These are phyloP conservation scores for Westerdykella sp. DNA, from an alignment of 2,329 filamentous ascomycete species.

Conservation along the genomic window DNA sequence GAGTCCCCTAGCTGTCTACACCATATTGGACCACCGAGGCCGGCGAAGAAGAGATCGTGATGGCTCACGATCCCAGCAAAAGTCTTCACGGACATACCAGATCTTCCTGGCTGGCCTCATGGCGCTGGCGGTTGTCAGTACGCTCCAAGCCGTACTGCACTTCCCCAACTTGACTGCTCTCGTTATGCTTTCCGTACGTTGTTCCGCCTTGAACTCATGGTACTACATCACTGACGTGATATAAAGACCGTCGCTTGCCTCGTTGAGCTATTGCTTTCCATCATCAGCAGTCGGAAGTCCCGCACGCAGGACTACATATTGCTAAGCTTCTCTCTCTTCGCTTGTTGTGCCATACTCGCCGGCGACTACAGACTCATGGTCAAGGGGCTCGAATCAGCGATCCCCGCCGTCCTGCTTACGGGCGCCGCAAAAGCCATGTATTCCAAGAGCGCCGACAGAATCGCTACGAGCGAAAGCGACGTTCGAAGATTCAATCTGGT, in stretches of 20 bases:
- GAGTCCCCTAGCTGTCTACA: slow-evolving; percentile 1
- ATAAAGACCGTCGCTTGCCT: slow-evolving; percentile 14
- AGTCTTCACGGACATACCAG: slow-evolving; percentile 1
- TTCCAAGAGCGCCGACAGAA: slow-evolving; percentile 6
- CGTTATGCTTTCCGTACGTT: slow-evolving; percentile 25
- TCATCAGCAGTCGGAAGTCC: slow-evolving; percentile 4
- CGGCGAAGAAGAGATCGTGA: not conserved
- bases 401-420: slow-evolving; percentile 17
- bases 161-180: slow-evolving; percentile 26
- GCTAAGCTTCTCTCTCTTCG: slow-evolving; percentile 10
- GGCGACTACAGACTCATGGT: slow-evolving; percentile 25
- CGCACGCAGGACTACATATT: slow-evolving; percentile 7
- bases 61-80: not conserved
- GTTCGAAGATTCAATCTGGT: slow-evolving; percentile 3
- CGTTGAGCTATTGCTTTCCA: slow-evolving; percentile 10
- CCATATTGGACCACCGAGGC: not conserved
- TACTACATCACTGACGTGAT: slow-evolving; percentile 1
- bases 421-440: slow-evolving; percentile 12
- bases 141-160: slow-evolving; percentile 26
- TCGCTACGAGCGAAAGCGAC: slow-evolving; percentile 4
- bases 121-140: slow-evolving; percentile 19
- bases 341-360: slow-evolving; percentile 13
- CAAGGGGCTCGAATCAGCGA: slow-evolving; percentile 14
- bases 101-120: slow-evolving; percentile 4
- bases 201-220: not conserved